Percentiles rank a stretch among this genome's conserved stretches.
These are phyloP conservation scores for Cicer judaicum DNA, from an alignment of 306 rosid genomes.

Conservation along the genomic window DNA sequence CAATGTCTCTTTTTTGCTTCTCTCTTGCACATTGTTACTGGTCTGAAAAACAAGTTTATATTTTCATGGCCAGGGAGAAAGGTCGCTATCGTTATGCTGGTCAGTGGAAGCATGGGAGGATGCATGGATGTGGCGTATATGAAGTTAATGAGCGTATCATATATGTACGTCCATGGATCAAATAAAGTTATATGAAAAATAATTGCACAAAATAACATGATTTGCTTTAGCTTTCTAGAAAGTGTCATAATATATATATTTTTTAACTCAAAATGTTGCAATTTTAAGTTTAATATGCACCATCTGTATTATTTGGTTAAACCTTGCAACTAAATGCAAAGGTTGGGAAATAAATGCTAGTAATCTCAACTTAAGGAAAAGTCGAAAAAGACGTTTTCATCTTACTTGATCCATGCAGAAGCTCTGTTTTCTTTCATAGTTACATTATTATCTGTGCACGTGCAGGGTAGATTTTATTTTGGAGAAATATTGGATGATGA, in stretches of 20 bases:
- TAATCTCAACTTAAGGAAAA: slow-evolving; percentile 29
- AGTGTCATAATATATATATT: not conserved
- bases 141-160: slow-evolving; percentile 75
- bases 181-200: slow-evolving; percentile 37
- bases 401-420: slow-evolving; percentile 14
- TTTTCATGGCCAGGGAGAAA: slow-evolving; percentile 74
- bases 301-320: slow-evolving; percentile 29
- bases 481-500: slow-evolving; percentile 72
- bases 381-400: slow-evolving; percentile 24
- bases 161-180: slow-evolving; percentile 61
- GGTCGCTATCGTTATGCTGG: slow-evolving; percentile 98
- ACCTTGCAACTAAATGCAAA: slow-evolving; percentile 21
- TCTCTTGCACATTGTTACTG: slow-evolving; percentile 32
- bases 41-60: slow-evolving; percentile 28
- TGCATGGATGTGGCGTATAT: slow-evolving; percentile 96
- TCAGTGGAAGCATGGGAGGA: slow-evolving; percentile 94
- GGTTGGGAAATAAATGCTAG: slow-evolving; percentile 32
- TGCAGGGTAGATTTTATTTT: slow-evolving; percentile 98
- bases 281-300: slow-evolving; percentile 18
- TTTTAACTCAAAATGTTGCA: not conserved
- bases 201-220: slow-evolving; percentile 22
- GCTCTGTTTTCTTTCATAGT: slow-evolving; percentile 24
- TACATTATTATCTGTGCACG: slow-evolving; percentile 32
- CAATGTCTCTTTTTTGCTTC: slow-evolving; percentile 19
- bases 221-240: slow-evolving; percentile 37